phyloP scores from a whole-genome alignment of 2,329 filamentous ascomycete species.

The Beauveria sp. region DNA sequence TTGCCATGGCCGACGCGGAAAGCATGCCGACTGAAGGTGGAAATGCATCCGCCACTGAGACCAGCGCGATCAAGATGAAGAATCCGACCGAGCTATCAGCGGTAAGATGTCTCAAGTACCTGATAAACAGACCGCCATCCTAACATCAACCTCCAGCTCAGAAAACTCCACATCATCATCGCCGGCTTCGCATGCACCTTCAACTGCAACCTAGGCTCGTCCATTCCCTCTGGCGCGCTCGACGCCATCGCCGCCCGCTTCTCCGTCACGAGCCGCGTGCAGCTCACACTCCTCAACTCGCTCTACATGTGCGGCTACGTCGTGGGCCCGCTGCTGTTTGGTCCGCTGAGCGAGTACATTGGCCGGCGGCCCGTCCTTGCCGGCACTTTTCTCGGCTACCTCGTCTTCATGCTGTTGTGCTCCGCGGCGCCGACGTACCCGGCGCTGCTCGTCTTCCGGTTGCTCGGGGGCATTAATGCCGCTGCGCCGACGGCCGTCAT shows the following conservation, averaged over 20 bases:
- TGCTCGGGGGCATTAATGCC: constrained; percentile 25
- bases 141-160: constrained; percentile 13
- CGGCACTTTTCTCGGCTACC: constrained; percentile 26
- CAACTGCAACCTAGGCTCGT: constrained; percentile 29
- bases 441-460: constrained; percentile 35
- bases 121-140: not conserved
- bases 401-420: constrained; percentile 25
- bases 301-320: constrained; percentile 30
- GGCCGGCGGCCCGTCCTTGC: constrained; percentile 26
- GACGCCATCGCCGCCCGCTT: constrained; percentile 25
- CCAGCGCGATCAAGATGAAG: not conserved
- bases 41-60: constrained; percentile 12
- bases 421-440: constrained; percentile 35
- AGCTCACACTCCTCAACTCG: constrained; percentile 28
- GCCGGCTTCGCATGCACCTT: constrained; percentile 30
- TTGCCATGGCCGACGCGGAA: not conserved
- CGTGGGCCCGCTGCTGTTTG: constrained; percentile 26
- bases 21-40: constrained; percentile 13
- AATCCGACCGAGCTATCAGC: constrained; percentile 23
- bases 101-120: constrained; percentile 13
- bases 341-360: constrained; percentile 27
- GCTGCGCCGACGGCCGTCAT: constrained; percentile 28
- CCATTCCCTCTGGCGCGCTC: constrained; percentile 29
- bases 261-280: constrained; percentile 17
- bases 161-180: constrained; percentile 26